Conservation (phyloP, 148 eudicot genomes). For the Polygonum aviculare region DNA sequence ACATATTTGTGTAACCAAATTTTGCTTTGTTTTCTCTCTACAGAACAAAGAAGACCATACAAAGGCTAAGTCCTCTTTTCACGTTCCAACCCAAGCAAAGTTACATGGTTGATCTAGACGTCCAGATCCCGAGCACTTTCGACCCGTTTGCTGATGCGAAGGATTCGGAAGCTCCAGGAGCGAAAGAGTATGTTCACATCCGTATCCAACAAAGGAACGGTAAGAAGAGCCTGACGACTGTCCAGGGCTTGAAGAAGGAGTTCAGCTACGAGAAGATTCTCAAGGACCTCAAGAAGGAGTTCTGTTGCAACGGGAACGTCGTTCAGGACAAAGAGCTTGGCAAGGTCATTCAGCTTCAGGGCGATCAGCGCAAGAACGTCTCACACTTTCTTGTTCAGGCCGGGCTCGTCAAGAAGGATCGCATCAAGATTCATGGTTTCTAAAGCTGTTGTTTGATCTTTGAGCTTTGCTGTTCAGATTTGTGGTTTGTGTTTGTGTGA, state of each 20-base stretch:
- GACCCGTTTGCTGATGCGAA: conserved; percentile 83
- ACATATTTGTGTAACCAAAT: no score
- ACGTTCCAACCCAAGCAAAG: not conserved
- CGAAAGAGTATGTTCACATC: conserved; percentile 75
- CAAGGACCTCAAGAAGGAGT: conserved; percentile 72
- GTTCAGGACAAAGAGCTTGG: conserved; percentile 74
- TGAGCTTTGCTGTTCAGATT: not conserved
- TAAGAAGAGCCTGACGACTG: conserved; percentile 72
- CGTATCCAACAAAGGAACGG: conserved; percentile 88
- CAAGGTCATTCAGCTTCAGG: conserved; percentile 79
- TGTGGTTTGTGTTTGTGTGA: not conserved
- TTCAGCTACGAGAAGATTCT: conserved; percentile 73
- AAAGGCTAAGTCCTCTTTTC: not conserved
- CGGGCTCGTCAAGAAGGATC: conserved; percentile 58
- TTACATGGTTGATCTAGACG: conserved; percentile 79
- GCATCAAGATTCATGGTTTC: conserved; percentile 87
- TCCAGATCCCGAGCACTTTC: conserved; percentile 47
- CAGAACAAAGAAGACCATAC: no score
- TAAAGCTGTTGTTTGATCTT: conserved; percentile 2
- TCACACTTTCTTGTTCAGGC: conserved; percentile 54
- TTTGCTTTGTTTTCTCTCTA: not conserved
- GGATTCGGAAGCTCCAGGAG: conserved; percentile 50
- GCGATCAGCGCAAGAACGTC: conserved; percentile 83
- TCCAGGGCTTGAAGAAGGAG: conserved; percentile 65
- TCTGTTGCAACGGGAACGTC: conserved; percentile 82